Evolutionary conservation across 176 grass and related monocot species (phyloP), one percentile per base, ranked within the genome.

Genomic region (Juncus effusus): DNA sequence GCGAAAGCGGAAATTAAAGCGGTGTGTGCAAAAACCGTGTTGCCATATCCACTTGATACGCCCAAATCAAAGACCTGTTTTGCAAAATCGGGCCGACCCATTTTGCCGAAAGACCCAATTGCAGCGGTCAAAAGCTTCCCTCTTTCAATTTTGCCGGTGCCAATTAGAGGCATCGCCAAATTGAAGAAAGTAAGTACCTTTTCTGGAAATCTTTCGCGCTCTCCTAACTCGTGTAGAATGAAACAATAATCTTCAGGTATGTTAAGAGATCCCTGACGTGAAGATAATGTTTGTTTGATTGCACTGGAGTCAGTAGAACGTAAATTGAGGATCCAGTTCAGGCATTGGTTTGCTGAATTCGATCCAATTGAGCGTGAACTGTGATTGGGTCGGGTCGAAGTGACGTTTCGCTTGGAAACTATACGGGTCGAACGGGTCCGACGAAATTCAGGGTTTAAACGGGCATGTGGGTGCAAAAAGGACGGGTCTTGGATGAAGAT

Each of bases 1-100:
- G 94, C 88, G 76, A 92, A 97, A 16, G 94, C 85, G 8, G 94
- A 97, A 74, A 97, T 92, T 37, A 97, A 79, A 0, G 94, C 85
- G 0, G 94, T 84, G 69, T 97, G 55, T 0, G 94, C 88, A 75
- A 89, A 97, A 42, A 97, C 80, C 0, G 94, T 97, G 12, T 97
- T 93, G n/a, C 85, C 94, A 35, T 93, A 97, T 0, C 85, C 80
- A 16, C 60, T 58, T 11, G 78, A 71, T 45, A 89, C 39, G 10
- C 88, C 85, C 6, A 51, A 54, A 16, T 97, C 88, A 62, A 97
- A 97, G 13, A 78, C 72, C 73, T 87, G 74, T 65, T 74, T 89
- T 42, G 94, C 94, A 13, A 97, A 78, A 56, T 97, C 85, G 0
- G 88, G 80, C 2, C 85, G 62, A 3, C 83, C 80, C 75, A 97